A percentile compares a stretch with the other conserved stretches of the same genome.
phyloP scores from a whole-genome alignment of 345 rosid genomes.

The Noccaea caerulescens region DNA sequence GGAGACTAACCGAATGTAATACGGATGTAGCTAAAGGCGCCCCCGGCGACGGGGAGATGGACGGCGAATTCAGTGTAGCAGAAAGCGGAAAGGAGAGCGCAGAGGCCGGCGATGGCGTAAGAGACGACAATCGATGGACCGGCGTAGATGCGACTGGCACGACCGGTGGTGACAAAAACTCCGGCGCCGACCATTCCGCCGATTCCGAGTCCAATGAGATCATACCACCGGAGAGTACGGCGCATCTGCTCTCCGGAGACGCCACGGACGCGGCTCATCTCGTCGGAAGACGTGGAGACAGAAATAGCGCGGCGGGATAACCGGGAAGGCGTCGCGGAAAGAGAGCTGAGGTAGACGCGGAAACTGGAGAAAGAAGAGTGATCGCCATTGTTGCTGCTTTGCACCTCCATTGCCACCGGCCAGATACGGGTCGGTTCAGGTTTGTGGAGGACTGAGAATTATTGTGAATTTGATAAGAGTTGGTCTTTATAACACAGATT shows the following conservation, averaged over 20 bases:
- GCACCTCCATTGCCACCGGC: slow-evolving; percentile 42
- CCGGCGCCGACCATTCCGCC: slow-evolving; percentile 99
- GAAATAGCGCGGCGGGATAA: slow-evolving; percentile 69
- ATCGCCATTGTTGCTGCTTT: slow-evolving; percentile 32
- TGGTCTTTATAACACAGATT: slow-evolving; percentile 17
- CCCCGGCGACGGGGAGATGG: slow-evolving; percentile 96
- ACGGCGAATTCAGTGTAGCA: slow-evolving; percentile 99
- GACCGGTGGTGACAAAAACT: slow-evolving; percentile 81
- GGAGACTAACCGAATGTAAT: slow-evolving; percentile 71
- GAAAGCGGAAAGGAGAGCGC: slow-evolving; percentile 94
- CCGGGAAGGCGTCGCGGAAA: slow-evolving; percentile 70
- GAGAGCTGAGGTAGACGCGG: slow-evolving; percentile 63
- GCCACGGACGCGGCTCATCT: slow-evolving; percentile 62
- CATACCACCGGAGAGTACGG: slow-evolving; percentile 77
- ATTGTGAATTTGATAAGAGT: slow-evolving; percentile 29
- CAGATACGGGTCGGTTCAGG: slow-evolving; percentile 11
- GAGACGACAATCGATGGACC: slow-evolving; percentile 86
- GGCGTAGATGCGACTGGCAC: slow-evolving; percentile 59
- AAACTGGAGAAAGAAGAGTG: slow-evolving; percentile 69
- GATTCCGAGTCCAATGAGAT: slow-evolving; percentile 82
- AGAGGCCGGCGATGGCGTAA: slow-evolving; percentile 94
- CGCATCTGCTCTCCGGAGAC: slow-evolving; percentile 74
- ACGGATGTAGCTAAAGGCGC: slow-evolving; percentile 93
- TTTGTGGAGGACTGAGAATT: slow-evolving; percentile 22
- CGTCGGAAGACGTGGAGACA: slow-evolving; percentile 72